These are phyloP conservation scores for Solanum virginianum DNA, from an alignment of 257 asterid species.

Conservation along the genomic window DNA sequence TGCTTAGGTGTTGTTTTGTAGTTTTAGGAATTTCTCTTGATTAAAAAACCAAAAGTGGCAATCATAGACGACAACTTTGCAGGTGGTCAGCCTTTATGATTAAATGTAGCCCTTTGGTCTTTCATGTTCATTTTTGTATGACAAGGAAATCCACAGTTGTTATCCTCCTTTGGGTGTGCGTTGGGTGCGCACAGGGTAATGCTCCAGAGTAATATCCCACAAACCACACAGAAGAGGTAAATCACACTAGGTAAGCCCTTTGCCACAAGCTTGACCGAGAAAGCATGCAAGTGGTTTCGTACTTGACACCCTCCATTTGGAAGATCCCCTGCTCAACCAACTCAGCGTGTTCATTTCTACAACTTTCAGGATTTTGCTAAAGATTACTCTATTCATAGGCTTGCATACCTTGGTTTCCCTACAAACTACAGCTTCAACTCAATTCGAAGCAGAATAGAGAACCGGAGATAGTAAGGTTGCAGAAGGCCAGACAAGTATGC, in stretches of 20 bases:
- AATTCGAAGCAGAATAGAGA: not conserved
- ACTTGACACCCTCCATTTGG: too few species aligned
- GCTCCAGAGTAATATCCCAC: too few species aligned
- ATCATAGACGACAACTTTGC: not conserved
- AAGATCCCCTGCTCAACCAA: too few species aligned
- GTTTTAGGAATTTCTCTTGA: not conserved
- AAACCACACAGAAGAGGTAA: too few species aligned
- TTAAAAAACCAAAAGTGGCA: not conserved
- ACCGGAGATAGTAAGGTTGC: not conserved
- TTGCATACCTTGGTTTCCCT: not conserved
- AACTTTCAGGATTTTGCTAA: not conserved
- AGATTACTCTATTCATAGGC: not conserved
- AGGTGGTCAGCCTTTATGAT: not conserved
- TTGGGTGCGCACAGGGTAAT: too few species aligned
- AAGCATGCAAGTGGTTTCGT: too few species aligned
- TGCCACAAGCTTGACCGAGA: too few species aligned
- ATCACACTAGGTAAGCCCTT: too few species aligned
- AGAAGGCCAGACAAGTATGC: not conserved
- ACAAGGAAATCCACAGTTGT: too few species aligned
- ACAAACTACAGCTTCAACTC: not conserved
- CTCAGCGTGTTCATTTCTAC: not conserved
- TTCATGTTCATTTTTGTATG: not conserved
- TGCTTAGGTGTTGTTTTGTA: not conserved
- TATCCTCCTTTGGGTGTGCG: too few species aligned
- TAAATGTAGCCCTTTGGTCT: not conserved